These are phyloP conservation scores for Blumeriella jaapii DNA, from an alignment of 2,329 filamentous ascomycete genomes.

Conservation along the genomic window DNA sequence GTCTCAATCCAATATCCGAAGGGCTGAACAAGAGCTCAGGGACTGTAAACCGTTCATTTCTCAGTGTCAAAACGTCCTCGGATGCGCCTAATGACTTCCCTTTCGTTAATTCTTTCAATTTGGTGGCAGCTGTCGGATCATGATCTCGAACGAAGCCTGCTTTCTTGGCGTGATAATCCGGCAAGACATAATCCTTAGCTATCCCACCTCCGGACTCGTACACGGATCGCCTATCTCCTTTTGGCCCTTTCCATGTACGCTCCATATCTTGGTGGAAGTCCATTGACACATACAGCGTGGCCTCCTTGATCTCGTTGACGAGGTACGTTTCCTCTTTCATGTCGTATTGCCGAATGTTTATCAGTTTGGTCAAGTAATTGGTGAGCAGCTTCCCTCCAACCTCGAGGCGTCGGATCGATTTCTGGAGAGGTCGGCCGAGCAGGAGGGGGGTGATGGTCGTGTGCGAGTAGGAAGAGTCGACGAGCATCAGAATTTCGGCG, in stretches of 20 bases:
- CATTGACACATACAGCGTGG: constrained; percentile 68
- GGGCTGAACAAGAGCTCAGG: constrained; percentile 87
- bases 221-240: constrained; percentile 41
- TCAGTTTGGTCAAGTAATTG: constrained; percentile 80
- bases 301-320: constrained; percentile 93
- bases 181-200: constrained; percentile 83
- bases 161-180: constrained; percentile 54
- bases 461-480: constrained; percentile 88
- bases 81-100: constrained; percentile 33
- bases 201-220: constrained; percentile 43
- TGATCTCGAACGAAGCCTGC: constrained; percentile 67
- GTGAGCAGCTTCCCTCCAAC: constrained; percentile 88
- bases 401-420: constrained; percentile 73
- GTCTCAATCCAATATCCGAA: constrained; percentile 70
- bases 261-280: constrained; percentile 74
- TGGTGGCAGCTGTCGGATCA: constrained; percentile 52
- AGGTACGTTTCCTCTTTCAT: constrained; percentile 90
- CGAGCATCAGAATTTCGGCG: constrained; percentile 71
- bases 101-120: constrained; percentile 33
- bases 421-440: constrained; percentile 66
- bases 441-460: constrained; percentile 84
- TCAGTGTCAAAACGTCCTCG: constrained; percentile 77
- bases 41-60: constrained; percentile 84
- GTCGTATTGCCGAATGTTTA: constrained; percentile 87
- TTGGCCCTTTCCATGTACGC: constrained; percentile 67